A percentile compares a stretch with the other conserved stretches of the same genome.
These are phyloP conservation scores for Sporisorium iseilematis-ciliati DNA, from an alignment of 1,284 basidiomycete species.

Conservation along the genomic window DNA sequence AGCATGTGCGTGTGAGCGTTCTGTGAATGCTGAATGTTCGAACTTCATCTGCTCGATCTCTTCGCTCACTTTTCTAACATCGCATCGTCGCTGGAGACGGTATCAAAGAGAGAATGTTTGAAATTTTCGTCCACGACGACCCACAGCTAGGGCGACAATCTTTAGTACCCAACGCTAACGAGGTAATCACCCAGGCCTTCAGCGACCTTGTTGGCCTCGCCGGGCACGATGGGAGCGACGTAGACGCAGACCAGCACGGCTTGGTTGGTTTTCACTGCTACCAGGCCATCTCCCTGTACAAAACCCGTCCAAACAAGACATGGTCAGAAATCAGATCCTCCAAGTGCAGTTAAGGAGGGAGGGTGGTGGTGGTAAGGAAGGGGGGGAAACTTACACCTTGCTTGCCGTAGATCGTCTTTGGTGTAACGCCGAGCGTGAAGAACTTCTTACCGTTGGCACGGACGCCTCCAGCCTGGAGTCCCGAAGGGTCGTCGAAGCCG, in stretches of 20 bases:
- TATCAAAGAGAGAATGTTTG: too few relatives aligned
- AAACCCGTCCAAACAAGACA: neutral
- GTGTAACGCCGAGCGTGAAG: constrained; percentile 78
- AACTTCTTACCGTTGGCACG: constrained; percentile 82
- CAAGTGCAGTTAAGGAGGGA: too few relatives aligned
- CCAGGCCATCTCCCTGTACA: constrained; percentile 81
- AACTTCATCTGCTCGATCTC: too few relatives aligned
- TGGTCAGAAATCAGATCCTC: too few relatives aligned
- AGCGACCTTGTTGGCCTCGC: constrained; percentile 80
- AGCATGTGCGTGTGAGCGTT: too few relatives aligned
- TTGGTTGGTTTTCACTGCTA: constrained; percentile 88
- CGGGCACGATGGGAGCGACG: constrained; percentile 75
- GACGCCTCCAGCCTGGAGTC: constrained; percentile 75
- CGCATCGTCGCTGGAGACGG: too few relatives aligned
- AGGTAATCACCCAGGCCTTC: constrained; percentile 72
- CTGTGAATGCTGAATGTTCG: too few relatives aligned
- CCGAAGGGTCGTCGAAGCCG: constrained; percentile 74
- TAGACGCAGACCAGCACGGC: constrained; percentile 88
- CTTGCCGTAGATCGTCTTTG: constrained; percentile 82
- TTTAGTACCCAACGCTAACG: constrained; percentile 63
- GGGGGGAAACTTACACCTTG: constrained; percentile 75
- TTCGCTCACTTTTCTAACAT: too few relatives aligned
- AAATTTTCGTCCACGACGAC: too few relatives aligned
- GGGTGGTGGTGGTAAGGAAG: too few relatives aligned
- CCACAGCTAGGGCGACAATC: too few relatives aligned